Conservation (phyloP, 2,329 filamentous ascomycete species). For the Stenocarpella maydis region DNA sequence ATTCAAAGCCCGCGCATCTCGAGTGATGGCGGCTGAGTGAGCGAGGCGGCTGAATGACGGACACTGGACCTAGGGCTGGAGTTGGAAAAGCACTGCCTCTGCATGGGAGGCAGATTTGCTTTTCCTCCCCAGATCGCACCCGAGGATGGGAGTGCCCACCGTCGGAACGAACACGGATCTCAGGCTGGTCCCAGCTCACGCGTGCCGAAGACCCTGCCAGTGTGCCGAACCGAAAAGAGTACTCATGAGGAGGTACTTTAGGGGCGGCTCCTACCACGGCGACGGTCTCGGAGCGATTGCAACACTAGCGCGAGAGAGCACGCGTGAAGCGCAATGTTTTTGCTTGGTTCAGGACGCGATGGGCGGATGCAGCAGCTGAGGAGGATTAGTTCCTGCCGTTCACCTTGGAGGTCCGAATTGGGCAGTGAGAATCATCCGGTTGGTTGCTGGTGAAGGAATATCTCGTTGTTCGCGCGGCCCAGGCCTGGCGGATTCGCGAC, state of each 20-base stretch:
- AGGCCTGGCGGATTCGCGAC: slow-evolving; percentile 7
- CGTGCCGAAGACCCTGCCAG: slow-evolving; percentile 18
- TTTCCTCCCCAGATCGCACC: slow-evolving; percentile 20
- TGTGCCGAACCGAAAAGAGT: slow-evolving; percentile 25
- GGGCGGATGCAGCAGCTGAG: not conserved
- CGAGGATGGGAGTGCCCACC: slow-evolving; percentile 24
- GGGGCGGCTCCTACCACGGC: not conserved
- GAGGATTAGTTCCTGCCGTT: not conserved
- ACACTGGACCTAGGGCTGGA: slow-evolving; percentile 21
- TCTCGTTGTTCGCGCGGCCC: not conserved
- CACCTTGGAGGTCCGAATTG: not conserved
- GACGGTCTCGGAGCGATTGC: not conserved
- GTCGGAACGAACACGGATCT: slow-evolving; percentile 29
- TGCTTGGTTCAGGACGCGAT: not conserved
- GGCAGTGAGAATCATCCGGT: not conserved
- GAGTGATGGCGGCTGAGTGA: slow-evolving; percentile 19
- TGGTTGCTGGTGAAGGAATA: too few species aligned
- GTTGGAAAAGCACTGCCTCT: slow-evolving; percentile 15
- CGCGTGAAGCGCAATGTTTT: not conserved
- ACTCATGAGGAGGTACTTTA: slow-evolving; percentile 31
- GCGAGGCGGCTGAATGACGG: slow-evolving; percentile 27
- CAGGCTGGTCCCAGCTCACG: slow-evolving; percentile 28
- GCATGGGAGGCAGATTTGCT: slow-evolving; percentile 23
- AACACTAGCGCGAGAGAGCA: not conserved
- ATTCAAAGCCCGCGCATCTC: slow-evolving; percentile 1